Conservation (phyloP, 805 yeast species). For the Babjeviella inositovora region DNA sequence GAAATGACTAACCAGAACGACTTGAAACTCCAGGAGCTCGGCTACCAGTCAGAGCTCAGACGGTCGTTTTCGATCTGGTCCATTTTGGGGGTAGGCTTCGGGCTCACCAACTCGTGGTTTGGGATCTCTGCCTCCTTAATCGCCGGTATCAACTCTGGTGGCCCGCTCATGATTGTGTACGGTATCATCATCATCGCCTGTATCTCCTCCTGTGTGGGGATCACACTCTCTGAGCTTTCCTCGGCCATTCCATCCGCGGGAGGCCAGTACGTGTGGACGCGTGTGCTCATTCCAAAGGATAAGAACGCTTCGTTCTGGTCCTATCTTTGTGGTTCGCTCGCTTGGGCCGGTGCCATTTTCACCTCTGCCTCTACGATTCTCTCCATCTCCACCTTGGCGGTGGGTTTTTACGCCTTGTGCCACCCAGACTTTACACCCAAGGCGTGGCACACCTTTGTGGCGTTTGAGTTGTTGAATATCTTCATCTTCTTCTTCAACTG, state of each 20-base stretch:
- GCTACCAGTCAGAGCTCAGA: conserved; percentile 10
- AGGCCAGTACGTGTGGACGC: conserved; percentile 46
- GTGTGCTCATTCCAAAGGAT: conserved; percentile 30
- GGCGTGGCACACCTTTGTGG: conserved; percentile 39
- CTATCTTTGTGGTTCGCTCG: conserved; percentile 44
- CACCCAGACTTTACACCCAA: conserved; percentile 16
- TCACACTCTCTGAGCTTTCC: conserved; percentile 34
- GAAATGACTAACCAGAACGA: no score
- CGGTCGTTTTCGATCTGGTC: conserved; percentile 27
- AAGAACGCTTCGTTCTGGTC: conserved; percentile 30
- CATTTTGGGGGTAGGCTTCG: conserved; percentile 41
- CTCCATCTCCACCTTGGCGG: conserved; percentile 30
- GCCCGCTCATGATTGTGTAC: conserved; percentile 38
- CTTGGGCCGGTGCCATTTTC: conserved; percentile 46
- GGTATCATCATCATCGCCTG: conserved; percentile 35
- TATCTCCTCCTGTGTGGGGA: conserved; percentile 28
- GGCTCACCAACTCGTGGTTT: conserved; percentile 45
- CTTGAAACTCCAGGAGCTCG: conserved; percentile 7
- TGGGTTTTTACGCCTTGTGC: conserved; percentile 24
- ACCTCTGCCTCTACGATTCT: conserved; percentile 45
- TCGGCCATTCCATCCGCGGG: conserved; percentile 40
- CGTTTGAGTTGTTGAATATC: conserved; percentile 25
- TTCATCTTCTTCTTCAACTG: conserved; percentile 27
- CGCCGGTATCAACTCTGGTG: conserved; percentile 40
- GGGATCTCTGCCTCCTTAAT: conserved; percentile 40